Conservation (phyloP, 768 basidiomycete species). For the Mycena rosella region DNA sequence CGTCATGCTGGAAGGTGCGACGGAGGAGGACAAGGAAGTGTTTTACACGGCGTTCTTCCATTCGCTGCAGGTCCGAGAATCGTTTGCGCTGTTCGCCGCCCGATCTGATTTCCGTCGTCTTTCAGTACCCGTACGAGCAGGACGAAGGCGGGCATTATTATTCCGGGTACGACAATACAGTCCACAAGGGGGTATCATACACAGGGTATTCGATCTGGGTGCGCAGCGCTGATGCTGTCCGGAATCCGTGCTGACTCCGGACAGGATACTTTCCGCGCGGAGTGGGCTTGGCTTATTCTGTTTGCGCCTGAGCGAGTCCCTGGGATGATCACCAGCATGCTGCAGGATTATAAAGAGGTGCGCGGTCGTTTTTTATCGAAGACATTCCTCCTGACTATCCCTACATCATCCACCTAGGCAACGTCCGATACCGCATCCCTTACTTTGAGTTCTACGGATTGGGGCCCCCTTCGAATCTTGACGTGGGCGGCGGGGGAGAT, state of each 20-base stretch:
- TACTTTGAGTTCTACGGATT: conserved; percentile 10
- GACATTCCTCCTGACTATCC: background rate
- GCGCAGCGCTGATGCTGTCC: conserved; percentile 33
- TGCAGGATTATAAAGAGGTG: conserved; percentile 81
- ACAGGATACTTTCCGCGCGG: conserved; percentile 83
- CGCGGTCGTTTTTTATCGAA: too few relatives aligned
- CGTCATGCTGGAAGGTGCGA: conserved; percentile 56
- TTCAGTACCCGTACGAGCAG: conserved; percentile 83
- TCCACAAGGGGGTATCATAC: conserved; percentile 80
- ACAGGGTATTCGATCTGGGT: conserved; percentile 89
- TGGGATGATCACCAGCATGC: conserved; percentile 83
- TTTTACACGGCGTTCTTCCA: conserved; percentile 59
- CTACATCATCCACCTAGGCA: background rate
- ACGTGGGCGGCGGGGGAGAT: background rate
- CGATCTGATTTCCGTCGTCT: background rate
- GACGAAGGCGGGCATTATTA: conserved; percentile 77
- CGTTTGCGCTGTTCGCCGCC: background rate
- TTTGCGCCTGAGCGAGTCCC: conserved; percentile 81
- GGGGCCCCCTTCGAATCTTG: too few relatives aligned
- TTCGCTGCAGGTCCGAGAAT: conserved; percentile 40
- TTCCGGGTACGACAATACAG: conserved; percentile 78
- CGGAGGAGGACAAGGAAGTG: conserved; percentile 50
- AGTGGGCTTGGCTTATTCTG: conserved; percentile 84
- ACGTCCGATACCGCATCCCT: background rate
- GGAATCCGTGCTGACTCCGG: background rate